Evolutionary conservation across 805 yeast genomes (phyloP).

Genomic region (Citeromyces nyonsensis): DNA sequence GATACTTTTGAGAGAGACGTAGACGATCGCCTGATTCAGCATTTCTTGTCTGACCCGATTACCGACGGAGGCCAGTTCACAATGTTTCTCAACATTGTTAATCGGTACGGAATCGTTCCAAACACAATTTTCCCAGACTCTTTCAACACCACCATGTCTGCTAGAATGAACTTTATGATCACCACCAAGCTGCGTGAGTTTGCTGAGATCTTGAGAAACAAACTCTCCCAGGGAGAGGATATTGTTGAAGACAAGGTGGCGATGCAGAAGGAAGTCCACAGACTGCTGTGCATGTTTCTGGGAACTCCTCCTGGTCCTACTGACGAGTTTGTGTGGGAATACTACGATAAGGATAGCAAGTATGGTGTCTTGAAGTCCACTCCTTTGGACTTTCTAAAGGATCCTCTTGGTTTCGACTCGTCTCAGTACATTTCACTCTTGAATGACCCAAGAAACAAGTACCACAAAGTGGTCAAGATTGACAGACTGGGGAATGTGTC

Average conservation of each 20-base stretch:
- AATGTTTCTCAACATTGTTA: constrained; percentile 65
- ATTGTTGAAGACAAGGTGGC: constrained; percentile 11
- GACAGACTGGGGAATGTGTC: constrained; percentile 65
- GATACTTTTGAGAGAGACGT: constrained; percentile 52
- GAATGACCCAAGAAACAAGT: constrained; percentile 72
- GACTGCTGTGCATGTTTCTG: constrained; percentile 49
- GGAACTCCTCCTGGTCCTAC: constrained; percentile 71
- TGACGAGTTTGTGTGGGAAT: constrained; percentile 62
- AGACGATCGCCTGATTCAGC: constrained; percentile 60
- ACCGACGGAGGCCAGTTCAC: constrained; percentile 88
- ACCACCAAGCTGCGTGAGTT: constrained; percentile 65
- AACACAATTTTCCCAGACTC: constrained; percentile 61
- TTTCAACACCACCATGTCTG: constrained; percentile 35
- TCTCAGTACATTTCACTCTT: constrained; percentile 48
- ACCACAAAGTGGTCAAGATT: constrained; percentile 52
- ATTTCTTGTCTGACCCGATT: constrained; percentile 48
- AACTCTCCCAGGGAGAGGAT: constrained; percentile 8
- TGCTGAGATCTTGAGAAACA: constrained; percentile 50
- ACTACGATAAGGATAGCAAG: constrained; percentile 54
- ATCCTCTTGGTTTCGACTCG: constrained; percentile 36
- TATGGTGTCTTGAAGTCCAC: constrained; percentile 35
- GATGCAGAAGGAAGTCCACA: constrained; percentile 49
- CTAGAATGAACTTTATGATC: constrained; percentile 44
- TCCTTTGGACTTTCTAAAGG: constrained; percentile 50
- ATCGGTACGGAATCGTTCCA: constrained; percentile 74